Evolutionary conservation across 768 basidiomycete genomes (phyloP), one percentile per base, ranked within the genome.

Genomic region (Rossbeevera mucosa): DNA sequence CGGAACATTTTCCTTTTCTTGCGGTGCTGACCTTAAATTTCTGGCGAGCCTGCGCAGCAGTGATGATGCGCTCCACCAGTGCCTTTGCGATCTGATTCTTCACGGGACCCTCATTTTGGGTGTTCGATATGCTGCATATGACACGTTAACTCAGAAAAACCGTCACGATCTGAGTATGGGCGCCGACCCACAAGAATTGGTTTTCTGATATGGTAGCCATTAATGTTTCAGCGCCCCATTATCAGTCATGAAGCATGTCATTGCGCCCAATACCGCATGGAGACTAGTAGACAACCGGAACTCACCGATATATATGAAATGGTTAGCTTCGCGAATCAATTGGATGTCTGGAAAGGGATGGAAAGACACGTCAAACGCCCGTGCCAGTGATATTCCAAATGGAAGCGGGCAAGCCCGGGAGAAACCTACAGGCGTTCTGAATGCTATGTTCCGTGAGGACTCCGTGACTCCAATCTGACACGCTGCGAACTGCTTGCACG

Each of bases 401-500:
- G 21, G 28, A 33, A 26, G 43, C 5, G 29, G 44, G 20, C 20
- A 52, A 40, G 53, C 41, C 21, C 30, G 18, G 11, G 50, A 7
- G 4, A 44, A 7, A 80, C 87, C 66, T 62, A 91, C 90, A 93
- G 44, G 95, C 94, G 59, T 92, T 88, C 71, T 96, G 94, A 54
- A 98, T 92, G 68, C 90, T 93, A 53, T 83, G 80, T 68, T 97
- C 95, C 4, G 81, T 86, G 57, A 94, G 74, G 30, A 94, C 88
- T 2, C 94, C 95, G 60, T 93, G 91, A 61, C 86, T 89, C 95
- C 95, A 99, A 70, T 97, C 95, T 2, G 78, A 83, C 20, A 94
- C 88, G 55, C 88, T 91, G 49, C 95, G 80, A 40, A 91, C 78
- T 14, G 80, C 91, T 73, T 97, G 92, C 16, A 92, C 86, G 29